Conservation (phyloP, 1,284 basidiomycete genomes). For the Cutaneotrichosporon cavernicola region DNA sequence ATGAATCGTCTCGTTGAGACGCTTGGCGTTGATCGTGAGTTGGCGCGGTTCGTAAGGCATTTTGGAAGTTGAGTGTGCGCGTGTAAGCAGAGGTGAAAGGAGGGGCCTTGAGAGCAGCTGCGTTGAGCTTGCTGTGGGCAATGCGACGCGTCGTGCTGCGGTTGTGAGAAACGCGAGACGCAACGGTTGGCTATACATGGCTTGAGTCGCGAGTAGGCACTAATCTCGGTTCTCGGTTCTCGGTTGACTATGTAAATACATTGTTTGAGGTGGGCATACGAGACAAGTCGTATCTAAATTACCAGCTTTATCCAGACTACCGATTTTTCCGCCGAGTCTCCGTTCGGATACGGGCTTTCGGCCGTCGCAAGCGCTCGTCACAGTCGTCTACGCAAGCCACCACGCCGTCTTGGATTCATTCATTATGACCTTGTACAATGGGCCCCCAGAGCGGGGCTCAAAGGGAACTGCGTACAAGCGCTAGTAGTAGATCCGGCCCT, state of each 20-base stretch:
- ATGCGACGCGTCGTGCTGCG: background rate
- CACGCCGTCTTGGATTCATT: background rate
- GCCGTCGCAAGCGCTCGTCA: background rate
- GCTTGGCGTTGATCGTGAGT: conserved; percentile 30
- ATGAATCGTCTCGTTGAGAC: conserved; percentile 42
- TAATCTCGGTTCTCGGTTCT: background rate
- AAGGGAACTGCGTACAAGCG: background rate
- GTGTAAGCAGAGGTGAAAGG: background rate
- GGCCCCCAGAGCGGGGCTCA: conserved; percentile 1
- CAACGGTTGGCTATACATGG: background rate
- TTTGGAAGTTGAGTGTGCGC: background rate
- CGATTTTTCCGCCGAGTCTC: background rate
- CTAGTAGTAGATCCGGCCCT: background rate
- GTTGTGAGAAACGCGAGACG: background rate
- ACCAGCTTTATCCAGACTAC: background rate
- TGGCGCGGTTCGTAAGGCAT: conserved; percentile 15
- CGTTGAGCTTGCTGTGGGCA: background rate
- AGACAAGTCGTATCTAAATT: background rate
- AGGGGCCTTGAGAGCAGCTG: background rate
- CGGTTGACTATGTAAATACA: background rate
- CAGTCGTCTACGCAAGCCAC: background rate
- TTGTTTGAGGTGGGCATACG: background rate
- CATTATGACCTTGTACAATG: background rate
- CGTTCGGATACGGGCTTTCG: background rate
- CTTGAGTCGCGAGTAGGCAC: background rate